Evolutionary conservation across 352 stramenopile species (phyloP).

Genomic region (Thalassiosira ordinaria): DNA sequence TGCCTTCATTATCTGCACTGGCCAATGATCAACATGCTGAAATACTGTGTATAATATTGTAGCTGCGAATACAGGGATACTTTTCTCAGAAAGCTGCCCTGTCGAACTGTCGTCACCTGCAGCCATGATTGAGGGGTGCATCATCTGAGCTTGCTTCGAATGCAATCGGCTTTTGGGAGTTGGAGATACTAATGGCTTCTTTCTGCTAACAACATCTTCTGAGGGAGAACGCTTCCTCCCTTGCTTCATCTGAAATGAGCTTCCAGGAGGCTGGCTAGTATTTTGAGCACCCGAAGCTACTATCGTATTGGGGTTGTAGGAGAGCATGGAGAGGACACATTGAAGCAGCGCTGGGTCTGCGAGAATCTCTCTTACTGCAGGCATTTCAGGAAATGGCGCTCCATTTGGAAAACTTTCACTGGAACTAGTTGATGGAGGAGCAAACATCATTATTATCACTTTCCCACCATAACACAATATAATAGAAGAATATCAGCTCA

Average conservation of each 20-base stretch:
- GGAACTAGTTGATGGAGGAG: not conserved
- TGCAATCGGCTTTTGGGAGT: conserved; percentile 13
- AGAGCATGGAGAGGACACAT: conserved; percentile 36
- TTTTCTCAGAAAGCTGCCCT: conserved; percentile 17
- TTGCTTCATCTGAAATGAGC: conserved; percentile 12
- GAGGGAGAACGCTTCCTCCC: conserved; percentile 49
- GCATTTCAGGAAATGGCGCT: conserved; percentile 35
- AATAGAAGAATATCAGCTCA: conserved; percentile 4
- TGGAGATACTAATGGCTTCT: conserved; percentile 30
- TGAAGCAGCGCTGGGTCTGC: conserved; percentile 36
- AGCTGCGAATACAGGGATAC: conserved; percentile 53
- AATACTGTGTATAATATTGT: conserved; percentile 70
- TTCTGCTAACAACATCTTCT: conserved; percentile 28
- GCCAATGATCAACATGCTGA: conserved; percentile 75
- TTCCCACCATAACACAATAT: not conserved
- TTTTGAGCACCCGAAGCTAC: conserved; percentile 1
- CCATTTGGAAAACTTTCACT: conserved; percentile 4
- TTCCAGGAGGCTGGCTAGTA: not conserved
- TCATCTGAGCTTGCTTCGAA: conserved; percentile 11
- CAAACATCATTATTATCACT: not conserved
- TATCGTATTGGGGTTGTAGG: not conserved
- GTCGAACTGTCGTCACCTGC: not conserved
- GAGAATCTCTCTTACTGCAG: conserved; percentile 28
- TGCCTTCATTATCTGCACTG: conserved; percentile 63
- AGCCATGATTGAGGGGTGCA: not conserved